Conservation (phyloP, 2,329 filamentous ascomycete genomes). For the Calonectria hawksworthii region DNA sequence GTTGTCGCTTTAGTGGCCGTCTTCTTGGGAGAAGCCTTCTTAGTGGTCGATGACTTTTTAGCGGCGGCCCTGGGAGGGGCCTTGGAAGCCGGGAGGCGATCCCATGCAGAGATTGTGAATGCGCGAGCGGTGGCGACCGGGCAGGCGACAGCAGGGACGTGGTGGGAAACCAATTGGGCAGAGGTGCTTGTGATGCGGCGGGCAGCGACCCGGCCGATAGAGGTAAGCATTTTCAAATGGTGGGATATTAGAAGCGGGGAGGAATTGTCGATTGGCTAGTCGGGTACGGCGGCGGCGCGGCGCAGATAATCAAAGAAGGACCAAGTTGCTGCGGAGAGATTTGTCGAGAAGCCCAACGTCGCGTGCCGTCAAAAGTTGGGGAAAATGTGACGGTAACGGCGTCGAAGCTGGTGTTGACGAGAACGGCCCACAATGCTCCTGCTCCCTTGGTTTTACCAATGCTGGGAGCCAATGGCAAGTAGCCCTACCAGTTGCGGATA, state of each 20-base stretch:
- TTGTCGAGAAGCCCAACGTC: slow-evolving; percentile 9
- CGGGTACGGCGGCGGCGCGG: neutral
- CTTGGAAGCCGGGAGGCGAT: slow-evolving; percentile 41
- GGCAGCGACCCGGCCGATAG: slow-evolving; percentile 55
- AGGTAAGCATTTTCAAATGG: slow-evolving; percentile 55
- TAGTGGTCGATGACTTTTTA: slow-evolving; percentile 21
- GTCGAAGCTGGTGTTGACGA: slow-evolving; percentile 11
- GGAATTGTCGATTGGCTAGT: neutral
- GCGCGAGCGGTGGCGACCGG: slow-evolving; percentile 42
- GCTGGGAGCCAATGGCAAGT: slow-evolving; percentile 6
- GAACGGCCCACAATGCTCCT: slow-evolving; percentile 16
- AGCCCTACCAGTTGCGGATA: neutral
- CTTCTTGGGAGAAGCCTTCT: slow-evolving; percentile 15
- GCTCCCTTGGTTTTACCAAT: slow-evolving; percentile 8
- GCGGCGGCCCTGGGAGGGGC: slow-evolving; percentile 35
- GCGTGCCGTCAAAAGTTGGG: slow-evolving; percentile 29
- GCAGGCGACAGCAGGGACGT: slow-evolving; percentile 32
- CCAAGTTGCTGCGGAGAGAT: neutral
- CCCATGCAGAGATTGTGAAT: slow-evolving; percentile 50
- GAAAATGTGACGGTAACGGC: slow-evolving; percentile 19
- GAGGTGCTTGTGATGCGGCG: slow-evolving; percentile 48
- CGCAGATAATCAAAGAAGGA: neutral
- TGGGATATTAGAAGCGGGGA: neutral
- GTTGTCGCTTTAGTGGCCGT: slow-evolving; percentile 35
- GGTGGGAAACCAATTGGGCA: slow-evolving; percentile 40